Percentiles rank a stretch among this genome's conserved stretches.
Conservation (phyloP, 768 basidiomycete genomes). For the Pulveroboletus sp. region DNA sequence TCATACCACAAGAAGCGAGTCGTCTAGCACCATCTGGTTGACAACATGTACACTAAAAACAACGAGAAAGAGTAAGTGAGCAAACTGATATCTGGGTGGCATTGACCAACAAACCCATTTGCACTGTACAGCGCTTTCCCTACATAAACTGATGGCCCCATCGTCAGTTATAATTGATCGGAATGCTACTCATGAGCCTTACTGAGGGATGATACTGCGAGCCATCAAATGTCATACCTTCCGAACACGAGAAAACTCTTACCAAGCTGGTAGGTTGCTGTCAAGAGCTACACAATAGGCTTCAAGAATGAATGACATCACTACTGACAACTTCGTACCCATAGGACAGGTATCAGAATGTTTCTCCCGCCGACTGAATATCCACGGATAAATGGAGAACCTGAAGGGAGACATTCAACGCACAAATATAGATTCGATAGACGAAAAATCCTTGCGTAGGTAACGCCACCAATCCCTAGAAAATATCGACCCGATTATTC, state of each 20-base stretch:
- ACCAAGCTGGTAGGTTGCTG: background rate
- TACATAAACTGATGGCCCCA: background rate
- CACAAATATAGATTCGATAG: constrained; percentile 13
- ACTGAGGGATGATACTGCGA: background rate
- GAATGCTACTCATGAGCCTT: background rate
- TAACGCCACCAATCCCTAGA: constrained; percentile 2
- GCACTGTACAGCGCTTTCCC: background rate
- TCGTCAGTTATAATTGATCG: background rate
- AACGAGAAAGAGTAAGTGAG: background rate
- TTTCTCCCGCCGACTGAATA: background rate
- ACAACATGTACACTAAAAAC: background rate
- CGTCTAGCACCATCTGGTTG: too few species aligned
- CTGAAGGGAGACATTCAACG: background rate
- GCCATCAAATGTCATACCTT: too few species aligned
- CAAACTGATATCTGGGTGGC: background rate
- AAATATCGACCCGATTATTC: background rate
- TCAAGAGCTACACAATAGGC: background rate
- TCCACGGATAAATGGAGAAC: background rate
- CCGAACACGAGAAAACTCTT: too few species aligned
- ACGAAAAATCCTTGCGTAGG: constrained; percentile 11
- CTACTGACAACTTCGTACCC: too few species aligned
- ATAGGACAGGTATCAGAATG: background rate
- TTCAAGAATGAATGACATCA: too few species aligned
- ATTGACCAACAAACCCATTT: background rate
- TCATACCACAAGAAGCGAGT: too few species aligned